Base-by-base conservation (phyloP, 306 rosid genomes). In the Fagus sylvatica region DNA sequence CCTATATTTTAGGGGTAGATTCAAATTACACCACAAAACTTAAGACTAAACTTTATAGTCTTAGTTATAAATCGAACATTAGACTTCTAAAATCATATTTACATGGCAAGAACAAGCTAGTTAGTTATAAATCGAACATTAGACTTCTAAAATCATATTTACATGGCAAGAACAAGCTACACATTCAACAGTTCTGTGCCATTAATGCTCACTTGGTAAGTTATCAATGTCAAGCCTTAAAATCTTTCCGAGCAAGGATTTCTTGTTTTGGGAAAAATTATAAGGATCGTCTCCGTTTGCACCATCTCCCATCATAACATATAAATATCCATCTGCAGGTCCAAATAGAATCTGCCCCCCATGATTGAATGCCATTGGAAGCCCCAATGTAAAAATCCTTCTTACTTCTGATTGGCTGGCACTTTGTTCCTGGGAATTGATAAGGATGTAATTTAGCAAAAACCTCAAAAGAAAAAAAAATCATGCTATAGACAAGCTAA, bases 171-270 rank as follows among this genome's bases (percentile, higher is more conserved):
- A 48, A 7, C 10, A 59, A 16, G 34, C 7, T 32, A 4, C 33
- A 51, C 64, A 74, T 80, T 19, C 4, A 33, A 12, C 40, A 70
- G 36, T 39, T 53, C 7, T 39, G 1, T 53, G 39, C 42, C 51
- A 53, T 61, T 37, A 6, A 48, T 62, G 68, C 87, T 82, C 62
- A 85, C 88, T 82, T 6, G 88, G 87, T 68, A 84, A 5, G 49
- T 72, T 77, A 36, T 87, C 86, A 65, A 82, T 78, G 66, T 84
- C 85, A 48, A 82, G 60, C 67, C 88, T 79, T 74, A 84, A 72
- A 76, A 84, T 87, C 81, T 87, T 87, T 41, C 88, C 85, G 28
- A 87, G 75, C 75, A 84, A 84, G 48, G 90, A 81, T 74, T 54
- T 79, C 73, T 81, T 81, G 82, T 82, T 87, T 42, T 87, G 91